These are phyloP conservation scores for Cryptococcus wingfieldii DNA, from an alignment of 1,284 basidiomycete species.

Conservation along the genomic window DNA sequence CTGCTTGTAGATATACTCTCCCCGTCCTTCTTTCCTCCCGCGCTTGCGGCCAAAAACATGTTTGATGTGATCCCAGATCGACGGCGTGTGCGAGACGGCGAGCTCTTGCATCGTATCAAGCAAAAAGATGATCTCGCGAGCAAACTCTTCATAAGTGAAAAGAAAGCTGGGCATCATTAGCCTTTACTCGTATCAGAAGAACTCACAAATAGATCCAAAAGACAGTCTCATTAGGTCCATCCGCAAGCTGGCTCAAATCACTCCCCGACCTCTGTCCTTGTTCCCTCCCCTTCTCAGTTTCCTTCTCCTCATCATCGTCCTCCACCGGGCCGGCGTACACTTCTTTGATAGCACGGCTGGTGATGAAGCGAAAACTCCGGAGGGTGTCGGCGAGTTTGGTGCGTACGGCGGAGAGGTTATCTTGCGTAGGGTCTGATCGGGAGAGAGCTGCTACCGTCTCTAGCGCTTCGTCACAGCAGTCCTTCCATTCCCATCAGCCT, in stretches of 20 bases:
- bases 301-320: neutral
- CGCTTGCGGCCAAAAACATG: conserved; percentile 19
- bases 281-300: neutral
- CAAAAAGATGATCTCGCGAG: conserved; percentile 71
- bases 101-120: conserved; percentile 70
- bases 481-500: conserved; percentile 15
- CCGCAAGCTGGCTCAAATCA: conserved; percentile 1
- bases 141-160: conserved; percentile 88
- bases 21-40: conserved; percentile 14
- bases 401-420: conserved; percentile 61
- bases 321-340: conserved; percentile 58
- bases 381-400: conserved; percentile 66
- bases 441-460: conserved; percentile 38
- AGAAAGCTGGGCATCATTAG: conserved; percentile 63
- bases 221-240: conserved; percentile 54
- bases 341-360: conserved; percentile 72
- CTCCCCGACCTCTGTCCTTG: neutral
- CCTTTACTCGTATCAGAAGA: conserved; percentile 25
- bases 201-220: conserved; percentile 87
- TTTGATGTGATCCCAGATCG: conserved; percentile 31
- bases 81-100: conserved; percentile 8
- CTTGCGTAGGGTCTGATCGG: neutral
- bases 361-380: conserved; percentile 59
- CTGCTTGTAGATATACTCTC: conserved; percentile 38
- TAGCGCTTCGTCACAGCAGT: conserved; percentile 38